Percentiles rank a stretch among this genome's conserved stretches.
These are phyloP conservation scores for Linnemannia zychae DNA, from an alignment of 192 early-diverging fungal genomes.

Conservation along the genomic window DNA sequence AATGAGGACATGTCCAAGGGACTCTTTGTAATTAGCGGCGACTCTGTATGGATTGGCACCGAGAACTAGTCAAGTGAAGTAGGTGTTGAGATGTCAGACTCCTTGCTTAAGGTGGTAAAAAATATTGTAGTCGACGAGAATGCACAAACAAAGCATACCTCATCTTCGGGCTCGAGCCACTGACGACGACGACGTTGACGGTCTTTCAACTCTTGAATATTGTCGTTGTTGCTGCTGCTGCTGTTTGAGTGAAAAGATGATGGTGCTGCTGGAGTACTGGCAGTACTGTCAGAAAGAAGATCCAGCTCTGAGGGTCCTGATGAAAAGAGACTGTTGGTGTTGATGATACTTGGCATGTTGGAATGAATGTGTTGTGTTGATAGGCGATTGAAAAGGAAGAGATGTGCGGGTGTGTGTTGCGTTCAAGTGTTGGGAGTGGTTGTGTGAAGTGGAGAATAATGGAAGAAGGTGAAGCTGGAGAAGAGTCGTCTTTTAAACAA, in stretches of 20 bases:
- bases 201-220: not conserved
- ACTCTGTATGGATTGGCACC: constrained; percentile 52
- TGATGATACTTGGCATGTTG: constrained; percentile 2
- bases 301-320: not conserved
- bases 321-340: not conserved
- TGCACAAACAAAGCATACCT: not conserved
- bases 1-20: constrained; percentile 47
- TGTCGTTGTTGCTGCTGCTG: not conserved
- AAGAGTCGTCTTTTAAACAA: not conserved
- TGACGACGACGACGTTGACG: constrained; percentile 9
- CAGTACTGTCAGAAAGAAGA: not conserved
- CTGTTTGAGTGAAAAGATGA: not conserved
- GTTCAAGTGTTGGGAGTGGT: not conserved
- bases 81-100: not conserved
- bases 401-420: not conserved
- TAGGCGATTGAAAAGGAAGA: not conserved
- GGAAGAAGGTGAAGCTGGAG: not conserved
- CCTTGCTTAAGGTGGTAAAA: not conserved
- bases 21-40: constrained; percentile 36
- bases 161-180: constrained; percentile 9
- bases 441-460: not conserved
- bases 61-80: constrained; percentile 26
- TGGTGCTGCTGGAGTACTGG: not conserved
- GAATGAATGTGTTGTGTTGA: not conserved
- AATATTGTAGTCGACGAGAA: not conserved